These are phyloP conservation scores for Ustilaginoidea virens DNA, from an alignment of 2,329 filamentous ascomycete genomes.

Conservation along the genomic window DNA sequence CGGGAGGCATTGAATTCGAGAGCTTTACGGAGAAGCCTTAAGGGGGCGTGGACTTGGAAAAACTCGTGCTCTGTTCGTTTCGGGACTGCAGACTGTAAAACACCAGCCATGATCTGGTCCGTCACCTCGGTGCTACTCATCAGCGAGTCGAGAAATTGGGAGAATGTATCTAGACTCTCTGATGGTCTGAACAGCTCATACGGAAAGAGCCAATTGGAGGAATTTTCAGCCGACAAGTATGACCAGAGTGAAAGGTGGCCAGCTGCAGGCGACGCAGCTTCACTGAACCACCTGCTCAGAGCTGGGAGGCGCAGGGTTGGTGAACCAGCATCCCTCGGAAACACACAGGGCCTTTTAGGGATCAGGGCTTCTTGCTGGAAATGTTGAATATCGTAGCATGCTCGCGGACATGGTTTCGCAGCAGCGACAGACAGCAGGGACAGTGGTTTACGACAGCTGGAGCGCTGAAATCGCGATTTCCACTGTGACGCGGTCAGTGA, in stretches of 20 bases:
- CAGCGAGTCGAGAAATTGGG: constrained; percentile 14
- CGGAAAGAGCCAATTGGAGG: constrained; percentile 18
- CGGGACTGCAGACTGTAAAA: constrained; percentile 13
- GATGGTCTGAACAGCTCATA: constrained; percentile 21
- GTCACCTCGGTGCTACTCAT: constrained; percentile 10
- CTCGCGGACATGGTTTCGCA: constrained; percentile 5
- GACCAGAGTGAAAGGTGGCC: constrained; percentile 7
- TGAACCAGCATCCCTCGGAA: constrained; percentile 30
- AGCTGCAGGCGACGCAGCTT: neutral
- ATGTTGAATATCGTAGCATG: constrained; percentile 16
- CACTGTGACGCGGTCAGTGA: no score
- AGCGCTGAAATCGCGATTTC: constrained; percentile 3
- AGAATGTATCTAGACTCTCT: constrained; percentile 7
- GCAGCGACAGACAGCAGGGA: constrained; percentile 2
- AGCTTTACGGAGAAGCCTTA: constrained; percentile 48
- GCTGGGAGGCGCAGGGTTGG: constrained; percentile 29
- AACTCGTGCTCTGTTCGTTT: constrained; percentile 22
- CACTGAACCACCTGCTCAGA: constrained; percentile 41
- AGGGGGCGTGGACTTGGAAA: constrained; percentile 41
- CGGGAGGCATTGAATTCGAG: constrained; percentile 28
- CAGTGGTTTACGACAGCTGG: neutral
- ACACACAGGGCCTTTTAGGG: constrained; percentile 30
- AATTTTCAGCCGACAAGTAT: constrained; percentile 16
- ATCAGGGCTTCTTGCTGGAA: constrained; percentile 40
- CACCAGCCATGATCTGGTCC: constrained; percentile 16